Evolutionary conservation across 768 basidiomycete species (phyloP).

Genomic region (Sporobolomyces phaffii): DNA sequence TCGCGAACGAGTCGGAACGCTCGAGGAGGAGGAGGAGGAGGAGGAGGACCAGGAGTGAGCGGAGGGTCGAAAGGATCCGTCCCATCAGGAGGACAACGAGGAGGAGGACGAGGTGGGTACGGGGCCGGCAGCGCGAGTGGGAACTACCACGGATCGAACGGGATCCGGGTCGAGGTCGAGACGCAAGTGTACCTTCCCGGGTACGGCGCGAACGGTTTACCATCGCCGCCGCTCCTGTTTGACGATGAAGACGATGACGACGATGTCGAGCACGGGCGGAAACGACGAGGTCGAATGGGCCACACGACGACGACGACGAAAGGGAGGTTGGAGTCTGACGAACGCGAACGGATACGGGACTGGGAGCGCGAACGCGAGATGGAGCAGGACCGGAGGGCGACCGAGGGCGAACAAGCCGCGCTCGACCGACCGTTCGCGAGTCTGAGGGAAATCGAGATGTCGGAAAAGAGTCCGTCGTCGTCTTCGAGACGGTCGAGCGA

Average conservation of each 20-base stretch:
- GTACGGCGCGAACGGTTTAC: background rate
- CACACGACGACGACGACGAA: background rate
- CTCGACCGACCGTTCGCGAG: constrained; percentile 8
- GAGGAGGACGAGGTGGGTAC: too few relatives aligned
- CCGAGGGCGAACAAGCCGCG: background rate
- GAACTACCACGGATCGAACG: background rate
- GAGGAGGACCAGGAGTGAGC: too few relatives aligned
- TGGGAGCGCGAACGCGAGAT: constrained; percentile 4
- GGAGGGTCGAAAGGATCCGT: background rate
- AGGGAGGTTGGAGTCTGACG: background rate
- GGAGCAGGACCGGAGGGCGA: background rate
- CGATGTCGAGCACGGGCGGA: too few relatives aligned
- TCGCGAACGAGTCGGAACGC: too few relatives aligned
- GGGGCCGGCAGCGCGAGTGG: too few relatives aligned
- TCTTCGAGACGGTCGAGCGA: background rate
- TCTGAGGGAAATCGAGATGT: background rate
- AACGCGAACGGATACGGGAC: background rate
- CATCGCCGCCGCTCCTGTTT: background rate
- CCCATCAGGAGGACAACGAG: background rate
- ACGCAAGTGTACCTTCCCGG: constrained; percentile 1
- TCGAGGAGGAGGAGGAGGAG: too few relatives aligned
- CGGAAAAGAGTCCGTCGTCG: background rate
- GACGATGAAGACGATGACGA: background rate
- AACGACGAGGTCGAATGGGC: too few relatives aligned
- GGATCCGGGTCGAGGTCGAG: constrained; percentile 8